Conservation (phyloP, 148 eudicot genomes). For the Rhododendron mucronatum region DNA sequence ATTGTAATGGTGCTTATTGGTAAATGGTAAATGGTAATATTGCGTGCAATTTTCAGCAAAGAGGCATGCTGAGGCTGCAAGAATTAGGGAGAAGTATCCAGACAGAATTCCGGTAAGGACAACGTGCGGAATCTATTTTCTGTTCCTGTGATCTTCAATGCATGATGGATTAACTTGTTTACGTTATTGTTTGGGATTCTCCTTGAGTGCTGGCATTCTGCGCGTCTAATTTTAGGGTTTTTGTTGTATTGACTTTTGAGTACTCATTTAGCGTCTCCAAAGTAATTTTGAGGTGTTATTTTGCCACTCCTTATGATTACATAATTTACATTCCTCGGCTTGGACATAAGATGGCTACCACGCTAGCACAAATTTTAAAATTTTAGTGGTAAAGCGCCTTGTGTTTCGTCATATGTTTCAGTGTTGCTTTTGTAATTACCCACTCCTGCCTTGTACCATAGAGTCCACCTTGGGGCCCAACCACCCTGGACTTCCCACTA, state of each 20-base stretch:
- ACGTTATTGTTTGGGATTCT: background rate
- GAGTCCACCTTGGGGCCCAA: background rate
- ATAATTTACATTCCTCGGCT: background rate
- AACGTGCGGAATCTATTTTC: background rate
- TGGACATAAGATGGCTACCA: background rate
- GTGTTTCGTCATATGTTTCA: background rate
- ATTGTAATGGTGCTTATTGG: background rate
- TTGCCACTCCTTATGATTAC: background rate
- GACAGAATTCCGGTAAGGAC: constrained; percentile 77
- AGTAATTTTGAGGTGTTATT: background rate
- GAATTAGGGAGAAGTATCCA: constrained; percentile 85
- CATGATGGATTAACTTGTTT: background rate
- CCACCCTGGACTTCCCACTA: background rate
- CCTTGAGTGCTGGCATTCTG: background rate
- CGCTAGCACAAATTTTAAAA: background rate
- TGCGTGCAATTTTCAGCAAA: constrained; percentile 43
- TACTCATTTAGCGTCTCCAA: background rate
- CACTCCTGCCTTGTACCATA: background rate
- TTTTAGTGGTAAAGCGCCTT: background rate
- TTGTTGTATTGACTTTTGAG: background rate
- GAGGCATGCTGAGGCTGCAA: constrained; percentile 78
- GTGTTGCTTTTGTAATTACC: background rate
- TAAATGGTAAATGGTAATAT: no score
- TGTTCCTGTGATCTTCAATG: background rate
- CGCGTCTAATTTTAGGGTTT: background rate